Evolutionary conservation across 2,329 filamentous ascomycete genomes (phyloP), one percentile per base, ranked within the genome.

Genomic region (Colletotrichum echinochloae): DNA sequence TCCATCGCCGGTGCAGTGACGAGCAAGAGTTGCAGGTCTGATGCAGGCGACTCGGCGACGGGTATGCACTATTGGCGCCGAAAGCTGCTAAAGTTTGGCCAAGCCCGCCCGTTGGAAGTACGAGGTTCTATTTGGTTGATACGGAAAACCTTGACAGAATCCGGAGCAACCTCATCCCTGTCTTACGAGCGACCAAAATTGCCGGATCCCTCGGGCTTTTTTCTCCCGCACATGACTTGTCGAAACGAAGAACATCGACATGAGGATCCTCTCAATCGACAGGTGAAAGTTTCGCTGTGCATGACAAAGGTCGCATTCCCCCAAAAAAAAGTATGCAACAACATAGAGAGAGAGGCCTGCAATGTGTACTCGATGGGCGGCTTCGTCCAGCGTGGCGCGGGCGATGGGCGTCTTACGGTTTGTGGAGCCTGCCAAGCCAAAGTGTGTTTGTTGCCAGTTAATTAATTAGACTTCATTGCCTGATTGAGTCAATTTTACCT

Each of bases 391-490:
- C n/a, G 30, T 26, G 0, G 14, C 9, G 23, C 9, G 37, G 1
- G 41, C 33, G 5, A 28, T 20, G 30, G 8, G 11, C 30, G 33
- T 49, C 44, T 28, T 9, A 16, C 18, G 6, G 16, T 26, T 11
- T 26, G 44, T 51, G 44, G 59, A 16, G 30, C 59, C 23, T 20
- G 33, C n/a, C 5, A n/a, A 20, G 26, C 48, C 9, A 39, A 23
- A 60, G 30, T 28, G 12, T 46, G 20, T 56, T 20, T 5, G 18
- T 26, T 33, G 1, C 14, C 33, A 20, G 57, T 67, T 61, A 61
- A 70, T 70, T 28, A 66, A 70, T 67, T 70, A 61, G 28, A 67
- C 56, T 70, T 70, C 63, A 67, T 67, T 56, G 14, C 63, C 63
- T 57, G 8, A 62, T 57, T 14, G 35, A 67, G 41, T 35, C 51